Evolutionary conservation across 768 basidiomycete species (phyloP).

Genomic region (Pleurotus tuber-regium): DNA sequence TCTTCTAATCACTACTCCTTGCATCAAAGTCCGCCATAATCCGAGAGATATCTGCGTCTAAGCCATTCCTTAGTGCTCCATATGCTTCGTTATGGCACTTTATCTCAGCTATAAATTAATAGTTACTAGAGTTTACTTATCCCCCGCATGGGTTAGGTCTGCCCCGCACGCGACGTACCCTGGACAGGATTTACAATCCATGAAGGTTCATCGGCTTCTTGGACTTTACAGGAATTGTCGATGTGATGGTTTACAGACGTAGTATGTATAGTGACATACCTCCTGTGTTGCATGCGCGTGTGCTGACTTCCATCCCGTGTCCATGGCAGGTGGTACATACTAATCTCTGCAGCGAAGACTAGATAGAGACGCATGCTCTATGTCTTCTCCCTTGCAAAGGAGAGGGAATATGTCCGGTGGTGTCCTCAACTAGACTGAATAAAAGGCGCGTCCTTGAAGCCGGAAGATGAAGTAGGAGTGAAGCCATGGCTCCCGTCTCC

Average conservation of each 20-base stretch:
- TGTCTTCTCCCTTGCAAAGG: too few relatives aligned
- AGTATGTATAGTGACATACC: neutral
- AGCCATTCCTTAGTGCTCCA: neutral
- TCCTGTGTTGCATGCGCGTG: neutral
- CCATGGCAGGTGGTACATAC: neutral
- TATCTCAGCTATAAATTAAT: neutral
- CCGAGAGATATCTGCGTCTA: neutral
- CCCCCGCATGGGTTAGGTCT: neutral
- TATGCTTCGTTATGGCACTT: constrained; percentile 1
- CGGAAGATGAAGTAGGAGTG: neutral
- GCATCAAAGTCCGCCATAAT: too few relatives aligned
- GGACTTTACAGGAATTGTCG: constrained; percentile 4
- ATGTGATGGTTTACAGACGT: neutral
- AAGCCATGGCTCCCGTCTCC: constrained; percentile 11
- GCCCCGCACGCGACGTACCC: neutral
- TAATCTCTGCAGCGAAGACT: neutral
- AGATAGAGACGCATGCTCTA: neutral
- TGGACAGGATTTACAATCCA: neutral
- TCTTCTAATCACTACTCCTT: too few relatives aligned
- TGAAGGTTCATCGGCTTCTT: neutral
- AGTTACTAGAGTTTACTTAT: neutral
- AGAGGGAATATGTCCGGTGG: too few relatives aligned
- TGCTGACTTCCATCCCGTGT: neutral
- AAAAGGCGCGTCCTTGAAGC: neutral
- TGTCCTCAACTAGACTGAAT: too few relatives aligned